Conservation (phyloP, 2,329 filamentous ascomycete species). For the Paecilomyces niveus region DNA sequence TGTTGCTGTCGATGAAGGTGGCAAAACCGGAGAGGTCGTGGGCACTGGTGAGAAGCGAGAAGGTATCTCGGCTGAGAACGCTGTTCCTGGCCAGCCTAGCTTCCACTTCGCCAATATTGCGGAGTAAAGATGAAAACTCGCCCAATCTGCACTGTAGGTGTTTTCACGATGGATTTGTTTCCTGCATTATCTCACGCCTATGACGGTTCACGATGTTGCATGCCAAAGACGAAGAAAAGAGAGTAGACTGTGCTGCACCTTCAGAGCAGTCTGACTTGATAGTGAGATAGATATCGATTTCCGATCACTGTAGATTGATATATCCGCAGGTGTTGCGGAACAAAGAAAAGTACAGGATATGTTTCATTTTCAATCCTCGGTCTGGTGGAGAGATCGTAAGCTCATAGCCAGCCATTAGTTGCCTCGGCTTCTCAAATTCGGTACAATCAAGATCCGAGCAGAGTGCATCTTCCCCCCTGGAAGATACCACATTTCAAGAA, state of each 20-base stretch:
- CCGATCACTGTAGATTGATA: not conserved
- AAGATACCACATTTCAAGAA: no score
- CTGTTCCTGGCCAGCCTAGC: constrained; percentile 73
- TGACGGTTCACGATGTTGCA: not conserved
- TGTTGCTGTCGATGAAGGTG: constrained; percentile 58
- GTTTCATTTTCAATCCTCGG: not conserved
- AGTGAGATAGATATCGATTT: not conserved
- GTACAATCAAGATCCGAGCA: not conserved
- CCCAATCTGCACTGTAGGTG: not conserved
- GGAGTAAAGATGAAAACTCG: constrained; percentile 18
- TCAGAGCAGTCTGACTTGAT: not conserved
- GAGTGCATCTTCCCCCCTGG: no score
- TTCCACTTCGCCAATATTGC: constrained; percentile 81
- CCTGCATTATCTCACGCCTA: not conserved
- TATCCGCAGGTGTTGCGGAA: not conserved
- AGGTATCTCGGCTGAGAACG: constrained; percentile 60
- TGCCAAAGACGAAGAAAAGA: not conserved
- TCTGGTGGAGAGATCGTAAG: not conserved
- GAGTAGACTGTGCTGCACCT: not conserved
- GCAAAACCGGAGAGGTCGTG: constrained; percentile 39
- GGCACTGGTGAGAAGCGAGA: constrained; percentile 48
- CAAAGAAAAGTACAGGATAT: not conserved
- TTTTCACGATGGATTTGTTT: not conserved
- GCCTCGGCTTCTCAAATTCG: not conserved
- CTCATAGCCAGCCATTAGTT: not conserved